A percentile compares a stretch with the other conserved stretches of the same genome.
Evolutionary conservation across 305 asterid genomes (phyloP).

Genomic region (Fraxinus latifolia): DNA sequence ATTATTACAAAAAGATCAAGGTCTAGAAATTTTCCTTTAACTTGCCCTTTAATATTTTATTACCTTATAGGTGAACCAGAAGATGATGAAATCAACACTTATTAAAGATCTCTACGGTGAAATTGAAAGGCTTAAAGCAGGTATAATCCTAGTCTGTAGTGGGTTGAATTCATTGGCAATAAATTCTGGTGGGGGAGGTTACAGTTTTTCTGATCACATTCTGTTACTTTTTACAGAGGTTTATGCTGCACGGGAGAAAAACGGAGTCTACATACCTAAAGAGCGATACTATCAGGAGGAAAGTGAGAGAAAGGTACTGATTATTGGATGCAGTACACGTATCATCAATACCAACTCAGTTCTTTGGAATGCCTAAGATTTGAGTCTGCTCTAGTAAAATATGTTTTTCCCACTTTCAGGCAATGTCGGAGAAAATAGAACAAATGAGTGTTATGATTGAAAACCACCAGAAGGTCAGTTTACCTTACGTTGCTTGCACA

Average conservation of each 20-base stretch:
- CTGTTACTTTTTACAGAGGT: constrained; percentile 43
- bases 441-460: constrained; percentile 62
- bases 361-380: neutral
- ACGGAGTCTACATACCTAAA: constrained; percentile 75
- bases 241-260: constrained; percentile 77
- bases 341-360: neutral
- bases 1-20: neutral
- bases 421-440: constrained; percentile 80
- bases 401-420: constrained; percentile 35
- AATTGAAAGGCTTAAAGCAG: constrained; percentile 80
- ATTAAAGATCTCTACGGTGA: constrained; percentile 84
- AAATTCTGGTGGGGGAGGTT: constrained; percentile 3
- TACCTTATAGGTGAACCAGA: constrained; percentile 61
- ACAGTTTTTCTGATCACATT: neutral
- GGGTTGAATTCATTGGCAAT: neutral
- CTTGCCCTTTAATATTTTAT: neutral
- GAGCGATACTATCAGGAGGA: constrained; percentile 77
- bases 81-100: constrained; percentile 74
- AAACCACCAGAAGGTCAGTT: constrained; percentile 57
- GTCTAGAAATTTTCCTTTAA: neutral
- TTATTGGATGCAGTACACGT: constrained; percentile 1
- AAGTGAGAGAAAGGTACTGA: constrained; percentile 60
- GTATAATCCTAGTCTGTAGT: constrained; percentile 28
- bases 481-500: neutral
- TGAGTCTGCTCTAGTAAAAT: neutral